phyloP scores from a whole-genome alignment of 2,329 filamentous ascomycete genomes.

The Emergomyces africanus region DNA sequence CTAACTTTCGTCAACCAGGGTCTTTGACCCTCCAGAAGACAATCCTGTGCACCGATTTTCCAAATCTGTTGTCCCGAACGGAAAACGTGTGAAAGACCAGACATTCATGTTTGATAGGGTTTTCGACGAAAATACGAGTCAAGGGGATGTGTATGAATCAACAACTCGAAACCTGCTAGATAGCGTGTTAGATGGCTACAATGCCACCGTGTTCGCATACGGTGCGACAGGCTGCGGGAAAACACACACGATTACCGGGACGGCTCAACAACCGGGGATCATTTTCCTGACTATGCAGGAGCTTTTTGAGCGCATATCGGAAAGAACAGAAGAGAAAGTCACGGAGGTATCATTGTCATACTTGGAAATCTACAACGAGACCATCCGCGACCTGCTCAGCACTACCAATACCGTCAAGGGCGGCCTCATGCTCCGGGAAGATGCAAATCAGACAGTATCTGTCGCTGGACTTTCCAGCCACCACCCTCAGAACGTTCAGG shows the following conservation, averaged over 20 bases:
- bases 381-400: conserved; percentile 88
- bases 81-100: conserved; percentile 93
- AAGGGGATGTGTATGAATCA: conserved; percentile 87
- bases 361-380: conserved; percentile 98
- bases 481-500: conserved; percentile 76
- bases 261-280: conserved; percentile 82
- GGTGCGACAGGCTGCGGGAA: conserved; percentile 97
- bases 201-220: conserved; percentile 97
- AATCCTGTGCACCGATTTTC: conserved; percentile 82
- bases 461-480: conserved; percentile 86
- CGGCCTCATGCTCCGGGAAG: conserved; percentile 83
- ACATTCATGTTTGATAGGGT: conserved; percentile 94
- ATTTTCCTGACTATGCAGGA: conserved; percentile 99
- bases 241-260: conserved; percentile 94
- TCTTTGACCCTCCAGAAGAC: conserved; percentile 96
- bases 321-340: conserved; percentile 70
- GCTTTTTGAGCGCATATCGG: conserved; percentile 89
- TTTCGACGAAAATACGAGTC: conserved; percentile 88
- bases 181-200: conserved; percentile 93
- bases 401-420: conserved; percentile 62
- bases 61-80: conserved; percentile 63
- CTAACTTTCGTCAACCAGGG: conserved; percentile 39
- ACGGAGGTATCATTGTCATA: conserved; percentile 90
- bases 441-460: conserved; percentile 83
- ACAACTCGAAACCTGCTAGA: conserved; percentile 85